Evolutionary conservation across 1,284 basidiomycete genomes (phyloP), one percentile per base, ranked within the genome.

Genomic region (Thecaphora frezii): DNA sequence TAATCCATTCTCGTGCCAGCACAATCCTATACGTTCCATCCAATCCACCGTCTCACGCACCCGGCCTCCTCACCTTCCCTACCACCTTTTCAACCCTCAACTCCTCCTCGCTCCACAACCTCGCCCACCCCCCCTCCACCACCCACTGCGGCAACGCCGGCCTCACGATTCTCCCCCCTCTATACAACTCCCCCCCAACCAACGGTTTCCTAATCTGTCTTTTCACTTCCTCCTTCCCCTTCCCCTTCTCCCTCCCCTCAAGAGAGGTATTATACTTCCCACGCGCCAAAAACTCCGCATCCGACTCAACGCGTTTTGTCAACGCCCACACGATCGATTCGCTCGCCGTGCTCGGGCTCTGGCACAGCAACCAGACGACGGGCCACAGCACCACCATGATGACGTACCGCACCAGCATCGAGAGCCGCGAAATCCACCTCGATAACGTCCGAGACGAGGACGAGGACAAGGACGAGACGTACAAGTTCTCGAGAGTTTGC

Each of bases 251-350:
- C n/a, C n/a, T n/a, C n/a, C n/a, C n/a, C n/a, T n/a, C n/a, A n/a
- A n/a, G n/a, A n/a, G n/a, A n/a, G n/a, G n/a, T n/a, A n/a, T n/a
- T n/a, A n/a, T n/a, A n/a, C n/a, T n/a, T n/a, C n/a, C n/a, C n/a
- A n/a, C n/a, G n/a, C n/a, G n/a, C n/a, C 10, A 36, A 16, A 7
- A 51, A 39, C 4, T 48, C 36, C 4, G 18, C 8, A 8, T 46
- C 38, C 1, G 54, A 36, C 33, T 66, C 66, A 16, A 70, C 24
- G 3, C 59, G 55, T 1, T 65, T 46, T 7, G 55, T 54, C 0
- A 54, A 46, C 2, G 54, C 62, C 72, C 72, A 74, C 1, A 69
- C 54, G 1, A 67, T 40, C 7, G 58, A 55, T n/a, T 72, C 51
- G 5, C 67, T 59, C 7, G 67, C 67, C 0, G 54, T 58, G 1